These are phyloP conservation scores for Botrytis fabae DNA, from an alignment of 2,329 filamentous ascomycete genomes.

Conservation along the genomic window DNA sequence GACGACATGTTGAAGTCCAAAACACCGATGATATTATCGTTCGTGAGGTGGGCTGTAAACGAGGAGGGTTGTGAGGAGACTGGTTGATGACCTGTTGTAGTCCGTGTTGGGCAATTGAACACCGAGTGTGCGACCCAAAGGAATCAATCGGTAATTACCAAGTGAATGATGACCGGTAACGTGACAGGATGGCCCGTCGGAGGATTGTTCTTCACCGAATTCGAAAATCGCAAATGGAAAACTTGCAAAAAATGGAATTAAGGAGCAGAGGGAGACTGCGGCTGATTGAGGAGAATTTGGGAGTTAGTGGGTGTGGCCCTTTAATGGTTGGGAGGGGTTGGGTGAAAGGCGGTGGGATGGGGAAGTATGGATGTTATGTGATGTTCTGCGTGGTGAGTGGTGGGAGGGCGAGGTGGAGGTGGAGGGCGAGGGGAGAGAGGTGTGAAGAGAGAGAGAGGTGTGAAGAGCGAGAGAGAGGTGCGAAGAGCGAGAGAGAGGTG, in stretches of 20 bases:
- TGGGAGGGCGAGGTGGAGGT: neutral
- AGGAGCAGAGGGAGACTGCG: conserved; percentile 25
- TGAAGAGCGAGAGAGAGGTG: neutral
- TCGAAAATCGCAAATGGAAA: neutral
- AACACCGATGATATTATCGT: conserved; percentile 41
- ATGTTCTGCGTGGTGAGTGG: neutral
- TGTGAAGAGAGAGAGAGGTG: too few species aligned
- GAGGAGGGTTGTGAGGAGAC: conserved; percentile 48
- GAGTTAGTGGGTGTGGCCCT: conserved; percentile 20
- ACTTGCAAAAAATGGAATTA: neutral
- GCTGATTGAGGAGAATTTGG: conserved; percentile 24
- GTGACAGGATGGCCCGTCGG: conserved; percentile 32
- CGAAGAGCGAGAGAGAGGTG: too few species aligned
- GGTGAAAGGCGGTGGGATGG: conserved; percentile 22
- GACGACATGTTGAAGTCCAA: conserved; percentile 69
- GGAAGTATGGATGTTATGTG: neutral
- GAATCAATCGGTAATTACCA: conserved; percentile 30
- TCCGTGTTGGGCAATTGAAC: conserved; percentile 55
- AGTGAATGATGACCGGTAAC: conserved; percentile 31
- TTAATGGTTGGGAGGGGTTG: conserved; percentile 25
- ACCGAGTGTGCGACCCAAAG: conserved; percentile 28
- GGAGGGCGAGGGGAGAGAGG: neutral
- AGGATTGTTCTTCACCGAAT: conserved; percentile 27
- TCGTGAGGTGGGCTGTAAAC: conserved; percentile 46
- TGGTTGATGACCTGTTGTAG: conserved; percentile 45